These are phyloP conservation scores for Rhodotorula paludigena DNA, from an alignment of 768 basidiomycete species.

Conservation along the genomic window DNA sequence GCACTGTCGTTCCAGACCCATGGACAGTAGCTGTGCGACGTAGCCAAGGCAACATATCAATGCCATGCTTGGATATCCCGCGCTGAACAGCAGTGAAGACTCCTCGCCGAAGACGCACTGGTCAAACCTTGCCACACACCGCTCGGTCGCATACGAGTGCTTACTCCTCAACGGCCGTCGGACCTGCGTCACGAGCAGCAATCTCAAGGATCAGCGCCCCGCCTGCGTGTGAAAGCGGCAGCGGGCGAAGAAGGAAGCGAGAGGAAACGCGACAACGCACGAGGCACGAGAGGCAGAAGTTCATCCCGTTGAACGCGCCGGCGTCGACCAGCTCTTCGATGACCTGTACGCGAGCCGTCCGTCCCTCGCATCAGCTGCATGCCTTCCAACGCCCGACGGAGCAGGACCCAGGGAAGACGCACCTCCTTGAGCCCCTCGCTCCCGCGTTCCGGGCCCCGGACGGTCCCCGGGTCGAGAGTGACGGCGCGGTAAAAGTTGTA, in stretches of 20 bases:
- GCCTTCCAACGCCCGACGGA: not conserved
- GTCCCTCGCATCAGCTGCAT: not conserved
- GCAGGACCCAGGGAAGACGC: conserved; percentile 41
- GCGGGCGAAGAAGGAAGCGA: not conserved
- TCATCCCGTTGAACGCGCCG: conserved; percentile 86
- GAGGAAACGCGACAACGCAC: conserved; percentile 49
- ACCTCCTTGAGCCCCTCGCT: conserved; percentile 86
- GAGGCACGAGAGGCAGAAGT: conserved; percentile 96
- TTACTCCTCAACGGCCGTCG: conserved; percentile 88
- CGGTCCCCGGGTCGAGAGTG: conserved; percentile 80
- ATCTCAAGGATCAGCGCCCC: too few species aligned
- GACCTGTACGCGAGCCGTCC: conserved; percentile 55
- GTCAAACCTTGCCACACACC: conserved; percentile 82
- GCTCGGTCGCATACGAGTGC: conserved; percentile 87
- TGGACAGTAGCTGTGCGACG: conserved; percentile 72
- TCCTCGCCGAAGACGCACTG: conserved; percentile 60
- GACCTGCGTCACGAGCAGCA: conserved; percentile 52
- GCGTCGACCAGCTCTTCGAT: conserved; percentile 85
- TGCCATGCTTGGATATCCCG: too few species aligned
- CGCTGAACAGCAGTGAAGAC: conserved; percentile 13
- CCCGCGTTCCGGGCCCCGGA: conserved; percentile 61
- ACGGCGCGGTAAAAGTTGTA: conserved; percentile 90
- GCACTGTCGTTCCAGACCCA: conserved; percentile 99
- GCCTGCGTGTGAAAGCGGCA: too few species aligned
- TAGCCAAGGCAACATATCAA: not conserved